These are phyloP conservation scores for Ramalina intermedia DNA, from an alignment of 495 filamentous ascomycete genomes.

Conservation along the genomic window DNA sequence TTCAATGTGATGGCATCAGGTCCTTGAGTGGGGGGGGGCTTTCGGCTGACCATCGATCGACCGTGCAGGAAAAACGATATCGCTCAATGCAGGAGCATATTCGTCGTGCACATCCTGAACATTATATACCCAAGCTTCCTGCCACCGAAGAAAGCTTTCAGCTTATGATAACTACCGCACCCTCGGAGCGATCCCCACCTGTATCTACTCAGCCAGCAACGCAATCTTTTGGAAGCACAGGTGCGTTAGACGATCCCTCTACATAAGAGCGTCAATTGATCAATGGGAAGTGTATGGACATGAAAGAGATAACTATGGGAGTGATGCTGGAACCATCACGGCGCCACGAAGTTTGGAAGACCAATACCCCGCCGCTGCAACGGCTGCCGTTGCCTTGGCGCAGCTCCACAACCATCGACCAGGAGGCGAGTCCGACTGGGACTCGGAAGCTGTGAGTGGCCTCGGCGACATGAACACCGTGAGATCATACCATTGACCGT, in stretches of 20 bases:
- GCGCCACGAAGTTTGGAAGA: constrained; percentile 65
- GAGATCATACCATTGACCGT: neutral
- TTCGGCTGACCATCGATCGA: constrained; percentile 8
- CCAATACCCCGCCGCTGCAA: constrained; percentile 53
- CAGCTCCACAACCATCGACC: constrained; percentile 74
- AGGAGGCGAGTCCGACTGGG: constrained; percentile 54
- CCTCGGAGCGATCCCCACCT: constrained; percentile 53
- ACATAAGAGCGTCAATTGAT: neutral
- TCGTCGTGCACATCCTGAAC: constrained; percentile 87
- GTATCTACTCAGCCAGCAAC: constrained; percentile 15
- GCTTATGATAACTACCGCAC: constrained; percentile 84
- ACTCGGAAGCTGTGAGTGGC: constrained; percentile 63
- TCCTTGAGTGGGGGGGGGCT: too few relatives aligned
- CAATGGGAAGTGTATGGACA: constrained; percentile 21
- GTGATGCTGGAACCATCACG: constrained; percentile 54
- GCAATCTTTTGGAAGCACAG: constrained; percentile 17
- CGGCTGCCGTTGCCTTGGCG: constrained; percentile 72
- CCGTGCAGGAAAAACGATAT: constrained; percentile 77
- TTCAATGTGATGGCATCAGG: neutral
- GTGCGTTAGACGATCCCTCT: constrained; percentile 8
- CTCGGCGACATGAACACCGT: neutral
- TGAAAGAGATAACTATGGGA: constrained; percentile 40
- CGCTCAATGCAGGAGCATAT: constrained; percentile 99
- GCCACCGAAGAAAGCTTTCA: constrained; percentile 97
- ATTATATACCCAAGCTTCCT: constrained; percentile 97